These are phyloP conservation scores for Amaranthus cruentus DNA, from an alignment of 148 eudicot species.

Conservation along the genomic window DNA sequence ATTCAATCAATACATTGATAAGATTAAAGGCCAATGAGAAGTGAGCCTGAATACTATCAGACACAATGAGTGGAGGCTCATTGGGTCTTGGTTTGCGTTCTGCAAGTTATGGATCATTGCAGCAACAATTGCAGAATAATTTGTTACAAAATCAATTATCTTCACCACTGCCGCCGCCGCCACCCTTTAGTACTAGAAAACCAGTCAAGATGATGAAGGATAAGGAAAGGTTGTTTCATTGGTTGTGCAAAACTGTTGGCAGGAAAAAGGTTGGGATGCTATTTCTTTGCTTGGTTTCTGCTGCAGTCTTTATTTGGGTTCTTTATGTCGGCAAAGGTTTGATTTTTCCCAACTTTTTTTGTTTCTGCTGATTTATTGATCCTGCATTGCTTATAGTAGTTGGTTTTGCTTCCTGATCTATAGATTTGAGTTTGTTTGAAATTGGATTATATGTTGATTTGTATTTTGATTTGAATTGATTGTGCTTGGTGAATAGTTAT, in stretches of 20 bases:
- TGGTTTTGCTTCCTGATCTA: constrained; percentile 6
- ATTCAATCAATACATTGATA: neutral
- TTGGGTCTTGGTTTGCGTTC: constrained; percentile 93
- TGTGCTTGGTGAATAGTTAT: neutral
- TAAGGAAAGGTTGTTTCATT: constrained; percentile 63
- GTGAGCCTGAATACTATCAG: constrained; percentile 25
- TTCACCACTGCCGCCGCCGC: constrained; percentile 38
- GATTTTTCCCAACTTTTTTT: constrained; percentile 15
- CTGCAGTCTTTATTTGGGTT: constrained; percentile 75
- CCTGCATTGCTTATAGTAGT: constrained; percentile 21
- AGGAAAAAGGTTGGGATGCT: constrained; percentile 95
- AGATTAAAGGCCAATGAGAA: constrained; percentile 51
- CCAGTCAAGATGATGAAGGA: constrained; percentile 76
- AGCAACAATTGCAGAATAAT: constrained; percentile 47
- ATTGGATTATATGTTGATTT: constrained; percentile 5
- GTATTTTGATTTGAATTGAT: neutral
- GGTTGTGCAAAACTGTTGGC: constrained; percentile 74
- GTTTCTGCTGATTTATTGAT: neutral
- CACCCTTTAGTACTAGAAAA: constrained; percentile 36
- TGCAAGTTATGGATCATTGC: constrained; percentile 93
- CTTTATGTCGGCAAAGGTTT: constrained; percentile 86
- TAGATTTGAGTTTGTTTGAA: neutral
- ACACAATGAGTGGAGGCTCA: constrained; percentile 87
- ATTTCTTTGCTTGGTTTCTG: constrained; percentile 67
- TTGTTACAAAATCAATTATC: constrained; percentile 37